Base-by-base conservation (phyloP, 352 stramenopile species). In the Globisporangium ultimum region DNA sequence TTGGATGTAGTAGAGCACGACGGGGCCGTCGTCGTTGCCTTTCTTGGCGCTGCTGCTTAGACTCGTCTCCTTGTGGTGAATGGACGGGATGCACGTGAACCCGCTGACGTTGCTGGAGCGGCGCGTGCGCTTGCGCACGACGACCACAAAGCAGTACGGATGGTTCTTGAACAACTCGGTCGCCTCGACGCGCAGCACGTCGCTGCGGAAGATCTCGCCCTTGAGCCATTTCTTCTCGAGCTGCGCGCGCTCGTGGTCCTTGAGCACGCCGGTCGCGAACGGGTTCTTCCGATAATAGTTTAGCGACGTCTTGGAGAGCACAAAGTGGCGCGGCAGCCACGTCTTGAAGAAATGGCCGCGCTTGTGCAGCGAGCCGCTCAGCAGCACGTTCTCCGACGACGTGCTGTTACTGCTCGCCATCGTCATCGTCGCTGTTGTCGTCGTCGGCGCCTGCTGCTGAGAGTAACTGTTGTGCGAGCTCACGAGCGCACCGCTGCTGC, bases 221-320 rank as follows among this genome's bases (percentile, higher is more conserved):
- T 85, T 82, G 17, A 94, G 66, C 47, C 89, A 63, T 32, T 77
- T 75, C 55, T 84, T 81, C 60, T 89, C 80, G 17, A 80, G 53
- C 34, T 61, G 51, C 2, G 65, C 69, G 22, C 78, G 9, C 43
- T 88, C 76, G 47, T 84, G 84, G 53, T 80, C 48, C 42, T 65
- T 48, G 2, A 64, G 56, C 24, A 14, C 15, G 36, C 60, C 54
- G 20, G 55, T 52, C 12, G 59, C 55, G 40, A 80, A 70, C 36
- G 79, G 77, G 63, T 91, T 89, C 64, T 87, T 88, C 42, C 75
- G 68, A 65, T 89, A 95, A 53, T 93, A 89, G 51, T 74, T 70
- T 5, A 95, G 67, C 41, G 76, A 76, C 10, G 54, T 47, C 34
- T 73, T 68, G 5, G 79, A 87, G n/a, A 95, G 58, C 22, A 90